These are phyloP conservation scores for Erucastrum elatum DNA, from an alignment of 345 rosid genomes.

Conservation along the genomic window DNA sequence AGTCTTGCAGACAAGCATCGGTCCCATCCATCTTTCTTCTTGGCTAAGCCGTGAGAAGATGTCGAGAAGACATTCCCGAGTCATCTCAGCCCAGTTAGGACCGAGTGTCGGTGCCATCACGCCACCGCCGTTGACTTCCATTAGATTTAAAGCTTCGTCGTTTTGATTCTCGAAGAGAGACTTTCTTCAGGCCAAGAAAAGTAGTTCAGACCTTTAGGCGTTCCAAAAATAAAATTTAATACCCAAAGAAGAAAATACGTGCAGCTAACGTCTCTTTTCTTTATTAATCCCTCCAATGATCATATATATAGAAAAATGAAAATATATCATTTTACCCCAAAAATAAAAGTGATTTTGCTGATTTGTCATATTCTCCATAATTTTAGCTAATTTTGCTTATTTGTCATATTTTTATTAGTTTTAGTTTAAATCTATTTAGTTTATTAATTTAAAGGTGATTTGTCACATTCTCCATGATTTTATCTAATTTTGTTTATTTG, in stretches of 20 bases:
- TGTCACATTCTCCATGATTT: no score
- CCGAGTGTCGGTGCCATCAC: constrained; percentile 22
- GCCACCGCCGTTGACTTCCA: background rate
- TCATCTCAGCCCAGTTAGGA: constrained; percentile 67
- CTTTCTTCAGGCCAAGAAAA: background rate
- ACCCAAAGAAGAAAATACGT: background rate
- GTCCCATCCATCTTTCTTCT: constrained; percentile 63
- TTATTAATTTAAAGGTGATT: no score
- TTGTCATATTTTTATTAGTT: no score
- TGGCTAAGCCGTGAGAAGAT: constrained; percentile 64
- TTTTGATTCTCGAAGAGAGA: background rate
- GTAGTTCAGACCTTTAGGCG: background rate
- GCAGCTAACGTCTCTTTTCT: background rate
- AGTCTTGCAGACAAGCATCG: constrained; percentile 69
- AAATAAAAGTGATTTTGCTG: no score
- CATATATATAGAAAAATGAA: no score
- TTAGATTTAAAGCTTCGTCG: background rate
- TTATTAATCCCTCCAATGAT: background rate
- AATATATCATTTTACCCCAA: background rate
- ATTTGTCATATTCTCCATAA: no score
- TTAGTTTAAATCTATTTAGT: no score
- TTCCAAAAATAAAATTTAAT: background rate
- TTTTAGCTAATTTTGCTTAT: no score
- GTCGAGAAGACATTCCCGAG: constrained; percentile 63
- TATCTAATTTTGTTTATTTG: no score